Percentiles rank a stretch among this genome's conserved stretches.
Conservation (phyloP, 768 basidiomycete species). For the Sporobolomyces phaffii region DNA sequence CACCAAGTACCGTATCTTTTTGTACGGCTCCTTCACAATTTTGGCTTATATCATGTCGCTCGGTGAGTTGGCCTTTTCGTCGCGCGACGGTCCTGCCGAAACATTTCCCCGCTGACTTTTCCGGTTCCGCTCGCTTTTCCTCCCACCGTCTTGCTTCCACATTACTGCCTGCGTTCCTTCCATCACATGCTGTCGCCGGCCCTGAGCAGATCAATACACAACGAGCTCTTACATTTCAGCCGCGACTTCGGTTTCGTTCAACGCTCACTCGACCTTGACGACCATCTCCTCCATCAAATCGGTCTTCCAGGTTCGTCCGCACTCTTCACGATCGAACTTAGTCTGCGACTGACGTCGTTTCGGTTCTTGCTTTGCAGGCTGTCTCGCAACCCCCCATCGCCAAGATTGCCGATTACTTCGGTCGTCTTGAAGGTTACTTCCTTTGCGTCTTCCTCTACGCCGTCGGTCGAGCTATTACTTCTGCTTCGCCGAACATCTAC, state of each 20-base stretch:
- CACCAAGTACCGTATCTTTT: conserved; percentile 37
- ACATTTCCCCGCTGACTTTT: neutral
- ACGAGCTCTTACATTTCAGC: conserved; percentile 38
- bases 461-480: conserved; percentile 43
- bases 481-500: conserved; percentile 39
- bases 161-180: neutral
- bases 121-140: neutral
- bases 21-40: conserved; percentile 43
- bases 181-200: no score
- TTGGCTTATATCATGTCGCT: conserved; percentile 44
- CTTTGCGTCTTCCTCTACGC: conserved; percentile 45
- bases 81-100: no score
- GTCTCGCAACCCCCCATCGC: conserved; percentile 46
- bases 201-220: conserved; percentile 44
- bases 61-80: conserved; percentile 29
- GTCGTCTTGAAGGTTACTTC: conserved; percentile 43
- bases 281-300: conserved; percentile 43
- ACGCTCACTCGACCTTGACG: conserved; percentile 43
- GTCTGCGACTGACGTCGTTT: no score
- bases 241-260: conserved; percentile 43
- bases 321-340: no score
- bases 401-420: conserved; percentile 44
- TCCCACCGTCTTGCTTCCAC: neutral
- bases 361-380: no score
- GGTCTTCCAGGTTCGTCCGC: conserved; percentile 43